Percentiles rank a stretch among this genome's conserved stretches.
phyloP scores from a whole-genome alignment of 371 early-diverging fungal species.

The Caulochytrium protostelioides region DNA sequence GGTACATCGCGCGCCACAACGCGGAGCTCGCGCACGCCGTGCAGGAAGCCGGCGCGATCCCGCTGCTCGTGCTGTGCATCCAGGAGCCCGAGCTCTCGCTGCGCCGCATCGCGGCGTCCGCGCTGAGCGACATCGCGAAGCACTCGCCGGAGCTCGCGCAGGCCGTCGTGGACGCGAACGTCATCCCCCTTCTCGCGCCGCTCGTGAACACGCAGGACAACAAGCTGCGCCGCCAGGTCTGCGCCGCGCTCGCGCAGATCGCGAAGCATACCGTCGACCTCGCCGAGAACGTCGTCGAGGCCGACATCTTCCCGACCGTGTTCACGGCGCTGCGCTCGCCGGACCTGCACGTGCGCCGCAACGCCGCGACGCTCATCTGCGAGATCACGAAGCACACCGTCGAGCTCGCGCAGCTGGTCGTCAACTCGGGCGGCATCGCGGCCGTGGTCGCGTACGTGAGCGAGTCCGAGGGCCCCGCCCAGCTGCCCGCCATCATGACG shows the following conservation, averaged over 20 bases:
- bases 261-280: slow-evolving; percentile 31
- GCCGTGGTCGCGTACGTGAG: slow-evolving; percentile 29
- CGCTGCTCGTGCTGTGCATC: slow-evolving; percentile 27
- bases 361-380: slow-evolving; percentile 26
- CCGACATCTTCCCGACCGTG: slow-evolving; percentile 27
- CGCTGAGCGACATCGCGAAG: slow-evolving; percentile 25
- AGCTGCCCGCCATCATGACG: slow-evolving; percentile 29
- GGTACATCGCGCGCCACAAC: slow-evolving; percentile 32
- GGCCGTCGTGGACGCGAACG: slow-evolving; percentile 25
- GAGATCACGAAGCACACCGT: slow-evolving; percentile 30
- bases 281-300: slow-evolving; percentile 30
- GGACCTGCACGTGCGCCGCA: slow-evolving; percentile 23
- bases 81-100: slow-evolving; percentile 30
- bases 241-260: slow-evolving; percentile 23
- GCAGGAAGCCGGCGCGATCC: slow-evolving; percentile 28
- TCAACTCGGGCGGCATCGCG: slow-evolving; percentile 30
- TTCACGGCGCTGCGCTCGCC: slow-evolving; percentile 20
- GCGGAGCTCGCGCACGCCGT: slow-evolving; percentile 28
- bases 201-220: slow-evolving; percentile 22
- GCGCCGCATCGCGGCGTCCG: slow-evolving; percentile 26
- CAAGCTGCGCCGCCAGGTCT: slow-evolving; percentile 28
- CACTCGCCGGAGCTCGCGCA: slow-evolving; percentile 33
- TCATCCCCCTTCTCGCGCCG: slow-evolving; percentile 21
- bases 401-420: slow-evolving; percentile 28
- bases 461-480: slow-evolving; percentile 20